A percentile compares a stretch with the other conserved stretches of the same genome.
Evolutionary conservation across 345 rosid genomes (phyloP).

Genomic region (Eucalyptus marginata): DNA sequence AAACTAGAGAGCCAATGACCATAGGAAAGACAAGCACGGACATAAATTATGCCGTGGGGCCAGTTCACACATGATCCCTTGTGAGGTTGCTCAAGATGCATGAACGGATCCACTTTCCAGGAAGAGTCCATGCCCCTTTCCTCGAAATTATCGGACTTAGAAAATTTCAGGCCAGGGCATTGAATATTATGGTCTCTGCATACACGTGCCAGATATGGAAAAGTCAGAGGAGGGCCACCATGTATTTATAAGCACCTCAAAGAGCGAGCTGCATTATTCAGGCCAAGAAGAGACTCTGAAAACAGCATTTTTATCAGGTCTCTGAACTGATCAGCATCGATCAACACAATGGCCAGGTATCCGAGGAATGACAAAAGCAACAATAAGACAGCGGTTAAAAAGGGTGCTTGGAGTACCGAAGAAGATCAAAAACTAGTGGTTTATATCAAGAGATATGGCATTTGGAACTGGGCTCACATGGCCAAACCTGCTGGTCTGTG

Average conservation of each 20-base stretch:
- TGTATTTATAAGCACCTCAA: background rate
- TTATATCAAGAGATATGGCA: background rate
- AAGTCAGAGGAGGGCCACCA: background rate
- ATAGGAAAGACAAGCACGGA: background rate
- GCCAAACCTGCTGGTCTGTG: background rate
- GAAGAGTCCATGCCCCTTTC: background rate
- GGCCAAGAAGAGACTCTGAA: background rate
- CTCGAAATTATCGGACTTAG: background rate
- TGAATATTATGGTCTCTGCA: background rate
- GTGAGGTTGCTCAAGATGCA: background rate
- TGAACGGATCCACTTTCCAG: background rate
- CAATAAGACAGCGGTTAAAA: background rate
- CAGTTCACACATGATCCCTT: background rate
- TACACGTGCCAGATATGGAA: background rate
- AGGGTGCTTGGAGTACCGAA: background rate
- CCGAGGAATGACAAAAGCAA: background rate
- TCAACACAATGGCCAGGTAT: background rate
- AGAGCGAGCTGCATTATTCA: background rate
- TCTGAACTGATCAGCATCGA: background rate
- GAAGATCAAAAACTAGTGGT: background rate
- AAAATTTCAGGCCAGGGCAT: background rate
- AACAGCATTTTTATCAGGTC: background rate
- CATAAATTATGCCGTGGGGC: background rate
- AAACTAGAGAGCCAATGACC: background rate
- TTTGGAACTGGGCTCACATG: constrained; percentile 7